A percentile compares a stretch with the other conserved stretches of the same genome.
phyloP scores from a whole-genome alignment of 768 basidiomycete species.

The Amanita fuliginea region DNA sequence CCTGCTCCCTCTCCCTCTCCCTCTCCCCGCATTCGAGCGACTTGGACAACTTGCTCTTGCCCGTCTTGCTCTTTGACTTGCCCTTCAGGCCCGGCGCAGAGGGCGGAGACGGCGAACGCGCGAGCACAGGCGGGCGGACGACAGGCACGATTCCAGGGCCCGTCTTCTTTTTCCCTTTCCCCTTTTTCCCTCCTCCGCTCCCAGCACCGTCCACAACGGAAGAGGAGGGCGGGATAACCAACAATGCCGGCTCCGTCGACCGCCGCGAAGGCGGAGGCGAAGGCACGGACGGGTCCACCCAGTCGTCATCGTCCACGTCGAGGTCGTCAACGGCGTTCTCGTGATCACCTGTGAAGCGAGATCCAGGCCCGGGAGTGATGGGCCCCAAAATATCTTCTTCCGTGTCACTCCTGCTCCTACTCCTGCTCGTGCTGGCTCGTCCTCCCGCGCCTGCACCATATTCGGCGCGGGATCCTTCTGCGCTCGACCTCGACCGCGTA shows the following conservation, averaged over 20 bases:
- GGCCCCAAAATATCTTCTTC: slow-evolving; percentile 67
- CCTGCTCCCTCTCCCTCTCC: neutral
- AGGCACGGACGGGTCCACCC: slow-evolving; percentile 59
- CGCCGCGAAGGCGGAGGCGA: slow-evolving; percentile 10
- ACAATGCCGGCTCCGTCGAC: neutral
- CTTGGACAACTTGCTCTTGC: neutral
- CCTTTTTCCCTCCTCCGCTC: slow-evolving; percentile 9
- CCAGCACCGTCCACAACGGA: too few relatives aligned
- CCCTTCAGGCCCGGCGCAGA: neutral
- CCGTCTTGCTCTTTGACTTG: neutral
- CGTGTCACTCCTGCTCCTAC: slow-evolving; percentile 27
- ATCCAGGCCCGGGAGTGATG: slow-evolving; percentile 52
- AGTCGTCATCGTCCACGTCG: slow-evolving; percentile 47
- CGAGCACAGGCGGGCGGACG: slow-evolving; percentile 24
- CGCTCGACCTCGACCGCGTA: slow-evolving; percentile 28
- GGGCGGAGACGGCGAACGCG: neutral
- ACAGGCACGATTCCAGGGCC: slow-evolving; percentile 31
- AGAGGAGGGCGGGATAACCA: neutral
- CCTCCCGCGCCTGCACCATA: neutral
- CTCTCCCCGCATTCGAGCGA: neutral
- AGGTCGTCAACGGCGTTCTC: slow-evolving; percentile 9
- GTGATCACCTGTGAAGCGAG: slow-evolving; percentile 21
- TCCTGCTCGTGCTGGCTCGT: slow-evolving; percentile 19
- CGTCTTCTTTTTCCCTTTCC: slow-evolving; percentile 29
- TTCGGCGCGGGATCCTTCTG: neutral